Evolutionary conservation across 2,329 filamentous ascomycete species (phyloP), one percentile per base, ranked within the genome.

Genomic region (Ascochyta viciae-villosae): DNA sequence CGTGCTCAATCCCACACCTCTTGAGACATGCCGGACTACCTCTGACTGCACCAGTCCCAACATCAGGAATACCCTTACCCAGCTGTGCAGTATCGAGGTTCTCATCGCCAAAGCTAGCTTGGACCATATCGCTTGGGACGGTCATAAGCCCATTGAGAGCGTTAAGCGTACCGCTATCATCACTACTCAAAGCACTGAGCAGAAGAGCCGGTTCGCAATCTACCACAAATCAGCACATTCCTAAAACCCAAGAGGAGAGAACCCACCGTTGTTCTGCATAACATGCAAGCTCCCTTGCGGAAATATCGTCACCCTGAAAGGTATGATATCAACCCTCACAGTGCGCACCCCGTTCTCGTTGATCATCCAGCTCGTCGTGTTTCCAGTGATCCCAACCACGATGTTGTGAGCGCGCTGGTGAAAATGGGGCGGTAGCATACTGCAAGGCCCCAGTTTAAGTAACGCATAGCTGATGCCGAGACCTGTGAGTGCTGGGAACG

Each of bases 161-260:
- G 54, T 83, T 83, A 13, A 75, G 63, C 1, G 81, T 84, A n/a
- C 81, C 82, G 1, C 78, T 71, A 53, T 84, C 82, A 33, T 82
- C 78, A 26, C 72, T 76, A 61, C 78, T 80, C 39, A 84, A 76
- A 0, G 81, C 79, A 13, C 79, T 81, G 52, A 83, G 68, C 38
- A 84, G 75, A 34, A 80, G 79, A 1, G 80, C 77, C 35, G 82
- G 78, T 19, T 77, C 75, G 65, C 81, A 84, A 39, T 74, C 80
- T 81, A n/a, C 9, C 16, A 2, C 3, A 12, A 5, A 12, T 61
- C 33, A 61, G 49, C 19, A 34, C 16, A 16, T 10, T 12, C 10
- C 3, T 8, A 39, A 4, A 4, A 10, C 33, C 7, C 8, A n/a
- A 15, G 4, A 24, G 10, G 19, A 12, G 16, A 10, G 13, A n/a